phyloP scores from a whole-genome alignment of 495 filamentous ascomycete species.

The Lindgomyces ingoldianus region DNA sequence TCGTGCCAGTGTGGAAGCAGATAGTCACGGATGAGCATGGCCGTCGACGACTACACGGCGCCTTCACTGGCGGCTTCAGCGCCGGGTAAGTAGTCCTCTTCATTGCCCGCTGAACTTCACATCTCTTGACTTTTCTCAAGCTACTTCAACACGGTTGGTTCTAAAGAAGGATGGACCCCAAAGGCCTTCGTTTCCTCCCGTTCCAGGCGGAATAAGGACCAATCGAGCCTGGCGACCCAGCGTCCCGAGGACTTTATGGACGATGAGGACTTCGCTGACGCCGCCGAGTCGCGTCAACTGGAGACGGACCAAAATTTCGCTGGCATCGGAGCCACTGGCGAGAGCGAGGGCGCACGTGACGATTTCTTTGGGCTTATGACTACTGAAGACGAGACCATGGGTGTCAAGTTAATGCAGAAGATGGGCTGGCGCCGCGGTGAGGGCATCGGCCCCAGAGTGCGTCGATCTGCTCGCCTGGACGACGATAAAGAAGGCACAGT shows the following conservation, averaged over 20 bases:
- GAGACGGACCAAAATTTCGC: slow-evolving; percentile 72
- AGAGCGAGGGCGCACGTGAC: slow-evolving; percentile 55
- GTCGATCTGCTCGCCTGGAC: slow-evolving; percentile 70
- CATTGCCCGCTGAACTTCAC: neutral
- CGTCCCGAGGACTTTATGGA: slow-evolving; percentile 96
- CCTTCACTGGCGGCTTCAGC: slow-evolving; percentile 95
- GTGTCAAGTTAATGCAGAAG: slow-evolving; percentile 78
- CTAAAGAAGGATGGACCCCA: slow-evolving; percentile 96
- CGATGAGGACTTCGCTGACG: slow-evolving; percentile 90
- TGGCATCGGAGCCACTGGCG: slow-evolving; percentile 70
- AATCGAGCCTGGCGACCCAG: slow-evolving; percentile 53
- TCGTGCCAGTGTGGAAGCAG: slow-evolving; percentile 94
- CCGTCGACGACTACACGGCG: slow-evolving; percentile 87
- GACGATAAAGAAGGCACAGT: slow-evolving; percentile 49
- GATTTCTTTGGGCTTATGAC: slow-evolving; percentile 76
- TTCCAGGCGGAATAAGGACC: slow-evolving; percentile 71
- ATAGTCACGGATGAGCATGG: slow-evolving; percentile 93
- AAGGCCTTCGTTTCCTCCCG: slow-evolving; percentile 90
- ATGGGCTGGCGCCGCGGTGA: slow-evolving; percentile 98
- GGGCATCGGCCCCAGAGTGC: slow-evolving; percentile 87
- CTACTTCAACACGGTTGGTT: slow-evolving; percentile 97
- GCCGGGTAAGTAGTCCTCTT: slow-evolving; percentile 67
- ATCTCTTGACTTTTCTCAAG: slow-evolving; percentile 49
- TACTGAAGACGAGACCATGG: slow-evolving; percentile 80
- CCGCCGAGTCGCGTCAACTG: slow-evolving; percentile 71